Base-by-base conservation (phyloP, 164 flowering plant genomes). In the Magnolia kwangsiensis region DNA sequence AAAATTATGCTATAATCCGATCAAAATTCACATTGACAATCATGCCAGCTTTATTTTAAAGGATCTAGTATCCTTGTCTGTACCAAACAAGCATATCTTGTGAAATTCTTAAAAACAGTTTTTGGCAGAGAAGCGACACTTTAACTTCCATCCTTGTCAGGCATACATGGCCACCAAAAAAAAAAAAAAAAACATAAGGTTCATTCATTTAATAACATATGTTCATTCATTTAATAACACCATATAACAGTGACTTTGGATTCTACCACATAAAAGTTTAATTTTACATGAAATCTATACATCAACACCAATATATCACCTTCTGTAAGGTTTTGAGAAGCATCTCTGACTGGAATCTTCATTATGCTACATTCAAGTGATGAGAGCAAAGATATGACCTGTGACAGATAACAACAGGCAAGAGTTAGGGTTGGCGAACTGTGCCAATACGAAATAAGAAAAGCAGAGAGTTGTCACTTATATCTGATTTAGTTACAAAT, bases 331-430 rank as follows among this genome's bases (percentile, higher is more conserved):
- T 84, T 81, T 75, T 82, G 87, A 69, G 92, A 80, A 74, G 72
- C 77, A 80, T 80, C 86, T 75, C 74, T 87, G 71, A 96, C 91
- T 75, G 97, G 94, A 82, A 96, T 88, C 84, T 90, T 89, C 84
- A 96, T 27, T 69, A 94, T 85, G 50, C 78, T 81, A 76, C 88
- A 91, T 75, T 89, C 87, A 71, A 81, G 90, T 63, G 92, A 83
- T 49, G 96, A 83, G 78, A 96, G 81, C 84, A 86, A 69, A 10
- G 92, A 84, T 61, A 19, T 77, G 69, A 89, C 89, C 99, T 95
- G 90, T 59, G 74, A 49, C 51, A 78, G 50, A 63, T 58, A 27
- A 50, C 19, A 80, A 37, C 8, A 71, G 63, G 13, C n/a, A 68
- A 11, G 50, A 68, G 18, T 55, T 55, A 13, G 61, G 3, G 18